Evolutionary conservation across 352 stramenopile species (phyloP).

Genomic region (Phytophthora chlamydospora): DNA sequence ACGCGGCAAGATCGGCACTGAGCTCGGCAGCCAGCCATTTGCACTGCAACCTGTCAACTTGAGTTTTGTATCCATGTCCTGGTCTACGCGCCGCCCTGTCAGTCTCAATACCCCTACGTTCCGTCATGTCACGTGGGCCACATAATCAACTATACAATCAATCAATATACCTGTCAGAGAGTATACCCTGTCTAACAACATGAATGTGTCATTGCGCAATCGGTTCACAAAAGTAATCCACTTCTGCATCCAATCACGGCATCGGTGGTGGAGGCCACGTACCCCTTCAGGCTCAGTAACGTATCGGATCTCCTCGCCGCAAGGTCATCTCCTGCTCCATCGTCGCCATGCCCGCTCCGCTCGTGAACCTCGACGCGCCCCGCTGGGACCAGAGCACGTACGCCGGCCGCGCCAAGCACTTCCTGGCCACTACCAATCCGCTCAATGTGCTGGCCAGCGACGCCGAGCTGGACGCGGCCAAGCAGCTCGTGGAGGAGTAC

Average conservation of each 20-base stretch:
- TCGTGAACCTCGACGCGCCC: slow-evolving; percentile 67
- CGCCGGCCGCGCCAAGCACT: slow-evolving; percentile 76
- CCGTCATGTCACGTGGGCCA: not conserved
- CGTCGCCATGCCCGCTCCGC: slow-evolving; percentile 19
- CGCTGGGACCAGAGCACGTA: slow-evolving; percentile 89
- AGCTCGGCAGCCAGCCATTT: slow-evolving; percentile 1
- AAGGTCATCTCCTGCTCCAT: not conserved
- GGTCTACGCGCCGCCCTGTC: not conserved
- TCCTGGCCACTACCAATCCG: slow-evolving; percentile 90
- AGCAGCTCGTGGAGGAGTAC: slow-evolving; percentile 77
- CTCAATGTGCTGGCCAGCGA: slow-evolving; percentile 81
- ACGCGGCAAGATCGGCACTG: slow-evolving; percentile 14
- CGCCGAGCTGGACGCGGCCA: slow-evolving; percentile 75
- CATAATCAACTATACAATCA: not conserved
- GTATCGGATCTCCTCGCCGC: slow-evolving; percentile 10
- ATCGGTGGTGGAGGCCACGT: slow-evolving; percentile 11
- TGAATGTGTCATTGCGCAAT: slow-evolving; percentile 19
- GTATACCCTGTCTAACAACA: not conserved
- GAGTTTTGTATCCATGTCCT: slow-evolving; percentile 19
- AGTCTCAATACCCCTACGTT: not conserved
- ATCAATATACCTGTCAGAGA: not conserved
- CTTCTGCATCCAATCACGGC: slow-evolving; percentile 24
- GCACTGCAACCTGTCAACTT: slow-evolving; percentile 11
- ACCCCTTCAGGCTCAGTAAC: slow-evolving; percentile 7
- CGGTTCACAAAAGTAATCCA: slow-evolving; percentile 16